These are phyloP conservation scores for Caloboletus inedulis DNA, from an alignment of 1,284 basidiomycete genomes.

Conservation along the genomic window DNA sequence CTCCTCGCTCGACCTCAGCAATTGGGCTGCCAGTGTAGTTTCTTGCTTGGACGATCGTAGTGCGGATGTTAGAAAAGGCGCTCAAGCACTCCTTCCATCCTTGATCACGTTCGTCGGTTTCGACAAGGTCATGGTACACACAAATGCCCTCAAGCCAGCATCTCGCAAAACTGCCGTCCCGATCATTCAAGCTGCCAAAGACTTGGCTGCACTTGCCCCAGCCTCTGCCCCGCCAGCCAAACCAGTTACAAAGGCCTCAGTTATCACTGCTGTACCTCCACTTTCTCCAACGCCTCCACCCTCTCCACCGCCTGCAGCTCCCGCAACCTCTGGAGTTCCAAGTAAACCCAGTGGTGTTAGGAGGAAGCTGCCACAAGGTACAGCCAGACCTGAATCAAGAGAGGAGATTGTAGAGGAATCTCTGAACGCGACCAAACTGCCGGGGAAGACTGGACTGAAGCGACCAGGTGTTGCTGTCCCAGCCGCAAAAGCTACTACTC, in stretches of 20 bases:
- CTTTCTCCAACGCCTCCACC: constrained; percentile 31
- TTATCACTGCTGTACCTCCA: constrained; percentile 1
- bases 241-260: constrained; percentile 24
- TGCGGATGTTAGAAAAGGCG: constrained; percentile 89
- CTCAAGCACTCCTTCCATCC: constrained; percentile 77
- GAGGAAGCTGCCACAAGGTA: constrained; percentile 67
- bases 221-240: constrained; percentile 26
- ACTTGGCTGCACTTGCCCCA: constrained; percentile 33
- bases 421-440: constrained; percentile 37
- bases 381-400: constrained; percentile 58
- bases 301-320: constrained; percentile 37
- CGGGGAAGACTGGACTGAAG: constrained; percentile 50
- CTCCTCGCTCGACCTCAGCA: constrained; percentile 67
- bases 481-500: constrained; percentile 35
- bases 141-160: constrained; percentile 87
- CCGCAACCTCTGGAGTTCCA: constrained; percentile 33
- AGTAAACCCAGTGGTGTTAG: constrained; percentile 62
- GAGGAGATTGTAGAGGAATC: constrained; percentile 53
- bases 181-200: constrained; percentile 78
- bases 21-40: constrained; percentile 72
- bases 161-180: constrained; percentile 84
- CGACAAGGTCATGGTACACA: constrained; percentile 85
- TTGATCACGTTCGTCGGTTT: constrained; percentile 80
- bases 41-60: constrained; percentile 89
- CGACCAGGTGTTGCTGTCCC: constrained; percentile 42